Conservation (phyloP, 495 filamentous ascomycete genomes). For the Penicillium lividum region DNA sequence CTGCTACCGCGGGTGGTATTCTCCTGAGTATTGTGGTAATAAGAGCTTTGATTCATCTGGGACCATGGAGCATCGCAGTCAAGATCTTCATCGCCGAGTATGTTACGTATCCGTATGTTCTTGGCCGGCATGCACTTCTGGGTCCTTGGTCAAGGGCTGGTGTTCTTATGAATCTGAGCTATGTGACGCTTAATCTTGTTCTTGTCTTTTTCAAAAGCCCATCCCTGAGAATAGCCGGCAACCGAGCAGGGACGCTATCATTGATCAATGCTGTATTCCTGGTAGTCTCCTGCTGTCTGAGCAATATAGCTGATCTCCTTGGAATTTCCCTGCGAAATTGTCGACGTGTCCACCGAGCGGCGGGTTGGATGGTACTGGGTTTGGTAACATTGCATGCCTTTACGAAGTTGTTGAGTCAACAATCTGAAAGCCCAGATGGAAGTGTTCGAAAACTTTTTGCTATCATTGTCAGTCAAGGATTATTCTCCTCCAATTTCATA, state of each 20-base stretch:
- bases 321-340: slow-evolving; percentile 21
- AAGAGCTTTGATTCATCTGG: no score
- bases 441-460: neutral
- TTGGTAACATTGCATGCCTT: slow-evolving; percentile 20
- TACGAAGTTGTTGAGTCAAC: neutral
- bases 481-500: neutral
- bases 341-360: slow-evolving; percentile 25
- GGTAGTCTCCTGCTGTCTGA: slow-evolving; percentile 16
- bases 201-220: no score
- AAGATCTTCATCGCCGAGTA: no score
- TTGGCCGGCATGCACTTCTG: neutral
- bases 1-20: no score
- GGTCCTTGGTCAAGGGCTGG: neutral
- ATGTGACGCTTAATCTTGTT: no score
- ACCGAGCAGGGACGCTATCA: no score
- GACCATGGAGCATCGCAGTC: no score
- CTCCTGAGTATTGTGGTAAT: no score
- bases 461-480: neutral
- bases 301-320: slow-evolving; percentile 29
- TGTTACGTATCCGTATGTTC: no score
- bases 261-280: no score
- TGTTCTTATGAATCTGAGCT: no score
- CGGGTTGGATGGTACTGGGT: slow-evolving; percentile 22
- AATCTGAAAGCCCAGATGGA: slow-evolving; percentile 12
- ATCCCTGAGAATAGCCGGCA: no score